Evolutionary conservation across 352 stramenopile genomes (phyloP), one percentile per base, ranked within the genome.

Genomic region (Pythium utonaiense): DNA sequence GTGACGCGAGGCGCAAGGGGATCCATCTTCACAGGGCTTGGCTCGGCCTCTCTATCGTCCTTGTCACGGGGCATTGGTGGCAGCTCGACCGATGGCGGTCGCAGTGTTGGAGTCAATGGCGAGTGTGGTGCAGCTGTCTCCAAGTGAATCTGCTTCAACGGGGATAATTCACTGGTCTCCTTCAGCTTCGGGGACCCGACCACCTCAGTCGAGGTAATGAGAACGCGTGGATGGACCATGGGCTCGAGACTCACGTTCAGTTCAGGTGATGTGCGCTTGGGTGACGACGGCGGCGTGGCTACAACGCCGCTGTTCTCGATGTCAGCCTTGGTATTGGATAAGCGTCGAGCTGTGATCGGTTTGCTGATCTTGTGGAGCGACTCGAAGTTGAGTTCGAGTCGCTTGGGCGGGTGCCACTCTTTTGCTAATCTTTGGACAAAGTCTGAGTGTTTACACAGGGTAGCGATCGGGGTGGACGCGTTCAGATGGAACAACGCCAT

Each of bases 401-500:
- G 77, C 31, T 83, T 86, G 0, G 77, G 74, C 1, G 77, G 69
- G 12, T 87, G 76, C 81, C 81, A 91, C 25, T 85, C 76, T 0
- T 66, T 59, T 19, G 77, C 52, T 1, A 91, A 57, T 40, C 76
- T 33, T 9, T 63, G 52, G 28, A 88, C 60, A 40, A 82, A 88
- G 19, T 88, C 70, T 3, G 75, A 54, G 27, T 74, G 59, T n/a
- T 57, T 53, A 21, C 34, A 57, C 19, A 77, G 56, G 5, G 41
- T 59, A 0, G 47, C 33, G 44, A 67, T 12, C 12, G 42, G 38
- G 21, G 61, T 51, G 4, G 60, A 30, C 13, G 36, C 64, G 22
- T 60, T 70, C 17, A 88, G 48, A 34, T 92, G 83, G 49, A 89
- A 89, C 33, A 89, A 34, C 4, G 80, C 80, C 74, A 92, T 89